These are phyloP conservation scores for Geranium incanum DNA, from an alignment of 441 rosid genomes.

Conservation along the genomic window DNA sequence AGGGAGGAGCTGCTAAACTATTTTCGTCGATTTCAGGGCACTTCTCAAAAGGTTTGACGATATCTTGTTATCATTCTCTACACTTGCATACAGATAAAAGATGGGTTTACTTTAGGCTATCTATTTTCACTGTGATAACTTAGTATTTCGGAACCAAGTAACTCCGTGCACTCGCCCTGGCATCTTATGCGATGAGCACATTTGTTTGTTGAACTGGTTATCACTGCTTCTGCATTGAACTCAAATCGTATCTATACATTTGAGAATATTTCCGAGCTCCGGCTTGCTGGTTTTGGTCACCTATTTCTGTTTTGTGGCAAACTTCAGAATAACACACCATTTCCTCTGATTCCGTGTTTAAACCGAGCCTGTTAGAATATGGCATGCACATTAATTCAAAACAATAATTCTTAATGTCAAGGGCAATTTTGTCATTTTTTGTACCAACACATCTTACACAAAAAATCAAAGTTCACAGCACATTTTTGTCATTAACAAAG, in stretches of 20 bases:
- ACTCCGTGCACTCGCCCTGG: neutral
- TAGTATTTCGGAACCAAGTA: neutral
- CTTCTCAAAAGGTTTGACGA: slow-evolving; percentile 60
- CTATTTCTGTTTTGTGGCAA: neutral
- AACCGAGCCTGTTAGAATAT: neutral
- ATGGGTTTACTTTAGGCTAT: neutral
- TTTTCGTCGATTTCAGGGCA: slow-evolving; percentile 60
- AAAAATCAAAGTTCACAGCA: no score
- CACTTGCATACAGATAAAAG: neutral
- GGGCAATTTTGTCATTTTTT: no score
- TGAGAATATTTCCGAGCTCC: neutral
- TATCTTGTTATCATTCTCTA: slow-evolving; percentile 14
- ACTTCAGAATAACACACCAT: neutral
- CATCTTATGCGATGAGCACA: neutral
- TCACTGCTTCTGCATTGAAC: neutral
- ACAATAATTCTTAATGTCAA: neutral
- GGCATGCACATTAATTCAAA: neutral
- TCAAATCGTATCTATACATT: neutral
- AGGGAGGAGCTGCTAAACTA: slow-evolving; percentile 73
- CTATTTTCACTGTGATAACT: neutral
- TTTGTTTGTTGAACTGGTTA: neutral
- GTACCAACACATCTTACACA: no score
- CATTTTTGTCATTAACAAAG: no score
- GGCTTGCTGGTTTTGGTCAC: neutral
- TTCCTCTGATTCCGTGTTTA: neutral